Conservation (phyloP, 192 early-diverging fungal species). For the Linnemannia zychae region DNA sequence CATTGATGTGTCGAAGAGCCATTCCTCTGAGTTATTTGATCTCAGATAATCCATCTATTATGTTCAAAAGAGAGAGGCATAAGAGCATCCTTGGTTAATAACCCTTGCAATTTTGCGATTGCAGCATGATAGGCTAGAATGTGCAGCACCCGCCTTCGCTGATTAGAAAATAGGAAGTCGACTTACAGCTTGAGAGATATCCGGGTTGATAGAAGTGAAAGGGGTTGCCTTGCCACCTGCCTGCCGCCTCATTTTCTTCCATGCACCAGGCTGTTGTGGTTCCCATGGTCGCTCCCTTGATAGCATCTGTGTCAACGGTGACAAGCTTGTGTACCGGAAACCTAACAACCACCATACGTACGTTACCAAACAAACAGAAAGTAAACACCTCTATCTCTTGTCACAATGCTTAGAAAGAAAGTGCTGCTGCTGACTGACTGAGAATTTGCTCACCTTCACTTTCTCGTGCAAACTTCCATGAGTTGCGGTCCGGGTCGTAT, state of each 20-base stretch:
- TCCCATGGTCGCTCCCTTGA: constrained; percentile 26
- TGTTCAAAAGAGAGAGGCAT: neutral
- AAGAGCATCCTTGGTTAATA: too few species aligned
- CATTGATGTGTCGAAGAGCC: neutral
- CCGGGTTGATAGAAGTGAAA: neutral
- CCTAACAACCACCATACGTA: neutral
- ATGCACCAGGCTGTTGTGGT: neutral
- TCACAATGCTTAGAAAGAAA: too few species aligned
- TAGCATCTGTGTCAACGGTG: constrained; percentile 33
- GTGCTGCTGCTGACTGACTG: too few species aligned
- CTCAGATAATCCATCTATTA: constrained; percentile 12
- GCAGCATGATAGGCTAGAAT: too few species aligned
- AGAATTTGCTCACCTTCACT: too few species aligned
- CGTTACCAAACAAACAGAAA: too few species aligned
- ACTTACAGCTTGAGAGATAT: neutral
- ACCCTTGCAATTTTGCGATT: too few species aligned
- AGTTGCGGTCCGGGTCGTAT: constrained; percentile 7
- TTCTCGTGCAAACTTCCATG: constrained; percentile 25
- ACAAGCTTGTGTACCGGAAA: neutral
- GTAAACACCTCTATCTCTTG: too few species aligned
- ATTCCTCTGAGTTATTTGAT: neutral
- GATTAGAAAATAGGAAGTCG: too few species aligned
- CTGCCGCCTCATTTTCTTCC: neutral
- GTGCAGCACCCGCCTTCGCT: too few species aligned
- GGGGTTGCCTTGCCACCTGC: neutral